phyloP scores from a whole-genome alignment of 2,329 filamentous ascomycete genomes.

The Lizonia empirigonia region DNA sequence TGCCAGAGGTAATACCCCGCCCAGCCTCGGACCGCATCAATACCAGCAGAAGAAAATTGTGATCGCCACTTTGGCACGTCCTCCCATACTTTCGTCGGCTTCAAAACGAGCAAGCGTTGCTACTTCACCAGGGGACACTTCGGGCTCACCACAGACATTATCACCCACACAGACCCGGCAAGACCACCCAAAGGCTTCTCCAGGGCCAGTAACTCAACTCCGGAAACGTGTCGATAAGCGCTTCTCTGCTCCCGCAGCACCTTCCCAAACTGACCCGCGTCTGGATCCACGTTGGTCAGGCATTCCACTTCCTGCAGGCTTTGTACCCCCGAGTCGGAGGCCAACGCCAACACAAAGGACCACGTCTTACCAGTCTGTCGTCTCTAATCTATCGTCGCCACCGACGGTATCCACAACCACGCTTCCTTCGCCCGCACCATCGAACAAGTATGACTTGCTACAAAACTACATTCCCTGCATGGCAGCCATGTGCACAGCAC shows the following conservation, averaged over 20 bases:
- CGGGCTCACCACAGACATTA: background rate
- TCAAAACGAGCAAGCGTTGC: constrained; percentile 8
- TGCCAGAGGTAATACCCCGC: constrained; percentile 14
- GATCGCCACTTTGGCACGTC: constrained; percentile 5
- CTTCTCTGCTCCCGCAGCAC: constrained; percentile 18
- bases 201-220: constrained; percentile 10
- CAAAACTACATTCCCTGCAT: constrained; percentile 42
- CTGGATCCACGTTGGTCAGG: constrained; percentile 24
- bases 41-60: constrained; percentile 9
- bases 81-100: constrained; percentile 6
- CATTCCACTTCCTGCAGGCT: constrained; percentile 24
- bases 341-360: constrained; percentile 19
- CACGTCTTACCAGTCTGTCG: constrained; percentile 30
- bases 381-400: constrained; percentile 22
- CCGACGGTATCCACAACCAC: constrained; percentile 24
- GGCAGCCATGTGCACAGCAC: constrained; percentile 27
- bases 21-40: constrained; percentile 13
- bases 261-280: constrained; percentile 14
- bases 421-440: constrained; percentile 9
- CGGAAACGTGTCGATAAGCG: constrained; percentile 20
- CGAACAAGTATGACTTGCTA: constrained; percentile 38
- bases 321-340: constrained; percentile 17
- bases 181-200: constrained; percentile 5
- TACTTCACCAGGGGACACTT: background rate
- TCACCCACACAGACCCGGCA: constrained; percentile 15